These are phyloP conservation scores for Penicillium silybi DNA, from an alignment of 495 filamentous ascomycete genomes.

Conservation along the genomic window DNA sequence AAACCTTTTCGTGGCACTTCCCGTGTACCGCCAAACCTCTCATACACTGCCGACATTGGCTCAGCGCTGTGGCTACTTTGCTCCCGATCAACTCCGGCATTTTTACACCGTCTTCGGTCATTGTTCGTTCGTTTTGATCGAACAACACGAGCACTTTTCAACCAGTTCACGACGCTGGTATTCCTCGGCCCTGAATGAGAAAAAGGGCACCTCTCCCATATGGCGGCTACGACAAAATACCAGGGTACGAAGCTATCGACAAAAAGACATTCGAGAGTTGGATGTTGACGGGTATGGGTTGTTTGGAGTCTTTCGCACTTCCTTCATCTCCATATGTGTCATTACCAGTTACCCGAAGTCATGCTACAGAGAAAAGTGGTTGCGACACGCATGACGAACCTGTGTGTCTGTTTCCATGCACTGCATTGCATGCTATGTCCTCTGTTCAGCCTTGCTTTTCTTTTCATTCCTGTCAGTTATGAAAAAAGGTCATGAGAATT, in stretches of 20 bases:
- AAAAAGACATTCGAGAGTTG: constrained; percentile 18
- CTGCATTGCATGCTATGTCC: constrained; percentile 26
- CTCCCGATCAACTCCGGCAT: constrained; percentile 11
- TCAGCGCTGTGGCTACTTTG: constrained; percentile 14
- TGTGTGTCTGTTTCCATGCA: constrained; percentile 26
- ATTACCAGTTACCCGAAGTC: constrained; percentile 16
- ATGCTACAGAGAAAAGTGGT: constrained; percentile 32
- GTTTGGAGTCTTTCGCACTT: constrained; percentile 2
- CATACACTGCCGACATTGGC: constrained; percentile 19
- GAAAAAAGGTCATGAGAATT: constrained; percentile 43
- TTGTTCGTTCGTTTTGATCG: constrained; percentile 12
- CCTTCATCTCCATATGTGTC: constrained; percentile 17
- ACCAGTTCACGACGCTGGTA: constrained; percentile 10
- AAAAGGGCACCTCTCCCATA: constrained; percentile 9
- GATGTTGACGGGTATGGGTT: constrained; percentile 13
- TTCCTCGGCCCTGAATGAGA: constrained; percentile 14
- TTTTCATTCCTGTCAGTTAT: constrained; percentile 40
- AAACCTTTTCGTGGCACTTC: constrained; percentile 23
- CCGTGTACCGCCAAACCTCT: constrained; percentile 25
- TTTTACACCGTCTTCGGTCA: constrained; percentile 5
- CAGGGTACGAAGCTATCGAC: constrained; percentile 27
- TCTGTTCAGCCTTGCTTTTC: constrained; percentile 40
- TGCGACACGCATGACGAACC: constrained; percentile 30
- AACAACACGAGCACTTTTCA: constrained; percentile 6
- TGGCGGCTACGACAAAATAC: constrained; percentile 21